Conservation (phyloP, 345 rosid genomes). For the Euphorbia pulcherrima region DNA sequence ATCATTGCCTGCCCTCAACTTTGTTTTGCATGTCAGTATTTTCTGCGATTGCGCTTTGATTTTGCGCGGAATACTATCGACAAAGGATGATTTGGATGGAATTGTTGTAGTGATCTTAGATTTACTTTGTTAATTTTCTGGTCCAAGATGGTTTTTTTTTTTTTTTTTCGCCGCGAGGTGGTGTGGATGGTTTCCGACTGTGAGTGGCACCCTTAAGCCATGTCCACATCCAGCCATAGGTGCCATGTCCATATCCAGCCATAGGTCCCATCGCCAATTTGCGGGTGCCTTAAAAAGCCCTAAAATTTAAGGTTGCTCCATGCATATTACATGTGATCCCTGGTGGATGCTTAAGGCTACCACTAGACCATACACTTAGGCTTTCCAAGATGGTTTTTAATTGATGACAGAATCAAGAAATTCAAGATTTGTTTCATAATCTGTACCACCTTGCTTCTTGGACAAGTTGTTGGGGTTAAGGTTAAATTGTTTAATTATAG, state of each 20-base stretch:
- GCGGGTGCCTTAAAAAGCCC: no score
- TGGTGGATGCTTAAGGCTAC: no score
- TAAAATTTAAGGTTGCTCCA: no score
- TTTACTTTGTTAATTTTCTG: not conserved
- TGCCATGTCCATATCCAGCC: no score
- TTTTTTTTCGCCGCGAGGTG: no score
- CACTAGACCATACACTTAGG: no score
- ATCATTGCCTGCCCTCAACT: not conserved
- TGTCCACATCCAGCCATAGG: no score
- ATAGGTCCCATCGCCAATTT: no score
- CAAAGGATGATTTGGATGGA: not conserved
- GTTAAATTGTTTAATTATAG: not conserved
- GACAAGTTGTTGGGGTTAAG: not conserved
- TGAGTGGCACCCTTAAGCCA: no score
- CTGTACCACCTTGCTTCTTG: not conserved
- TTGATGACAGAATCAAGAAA: not conserved
- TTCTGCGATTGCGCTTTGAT: not conserved
- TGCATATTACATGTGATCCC: no score
- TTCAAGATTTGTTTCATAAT: not conserved
- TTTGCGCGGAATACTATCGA: not conserved
- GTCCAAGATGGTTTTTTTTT: no score
- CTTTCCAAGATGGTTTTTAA: not conserved
- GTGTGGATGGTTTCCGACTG: no score
- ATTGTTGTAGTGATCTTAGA: not conserved
- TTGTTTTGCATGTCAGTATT: not conserved